These are phyloP conservation scores for Gaeumannomyces sp. DNA, from an alignment of 2,329 filamentous ascomycete genomes.

Conservation along the genomic window DNA sequence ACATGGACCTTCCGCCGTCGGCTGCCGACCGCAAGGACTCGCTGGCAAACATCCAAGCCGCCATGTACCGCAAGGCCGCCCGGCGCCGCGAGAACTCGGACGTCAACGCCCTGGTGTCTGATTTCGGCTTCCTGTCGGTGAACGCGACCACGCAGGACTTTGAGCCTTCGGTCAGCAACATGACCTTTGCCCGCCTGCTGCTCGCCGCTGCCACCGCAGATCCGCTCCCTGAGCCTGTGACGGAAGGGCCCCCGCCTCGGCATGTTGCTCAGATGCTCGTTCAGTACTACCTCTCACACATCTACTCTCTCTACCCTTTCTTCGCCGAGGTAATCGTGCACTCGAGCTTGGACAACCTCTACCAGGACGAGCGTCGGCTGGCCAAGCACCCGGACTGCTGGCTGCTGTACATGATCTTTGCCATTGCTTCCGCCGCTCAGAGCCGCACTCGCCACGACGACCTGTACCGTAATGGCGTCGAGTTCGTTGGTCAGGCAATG, in stretches of 20 bases:
- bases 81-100: slow-evolving; percentile 69
- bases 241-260: slow-evolving; percentile 61
- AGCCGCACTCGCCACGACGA: slow-evolving; percentile 64
- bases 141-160: slow-evolving; percentile 94
- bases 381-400: slow-evolving; percentile 70
- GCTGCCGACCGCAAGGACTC: slow-evolving; percentile 52
- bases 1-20: slow-evolving; percentile 41
- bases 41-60: slow-evolving; percentile 53
- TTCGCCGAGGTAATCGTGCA: slow-evolving; percentile 77
- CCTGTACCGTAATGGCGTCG: slow-evolving; percentile 51
- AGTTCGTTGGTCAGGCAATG: slow-evolving; percentile 59
- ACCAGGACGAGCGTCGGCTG: slow-evolving; percentile 52
- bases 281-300: slow-evolving; percentile 77
- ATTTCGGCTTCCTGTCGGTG: slow-evolving; percentile 90
- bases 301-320: slow-evolving; percentile 74
- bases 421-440: slow-evolving; percentile 69
- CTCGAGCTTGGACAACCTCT: slow-evolving; percentile 73
- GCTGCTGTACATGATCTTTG: slow-evolving; percentile 83
- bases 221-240: slow-evolving; percentile 50
- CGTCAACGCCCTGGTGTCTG: slow-evolving; percentile 86
- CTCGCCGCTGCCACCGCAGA: slow-evolving; percentile 76
- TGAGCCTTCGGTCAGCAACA: slow-evolving; percentile 77
- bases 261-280: slow-evolving; percentile 63
- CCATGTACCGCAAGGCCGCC: slow-evolving; percentile 60
- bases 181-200: slow-evolving; percentile 87